phyloP scores from a whole-genome alignment of 192 early-diverging fungal species.

The Coemansia sp. region DNA sequence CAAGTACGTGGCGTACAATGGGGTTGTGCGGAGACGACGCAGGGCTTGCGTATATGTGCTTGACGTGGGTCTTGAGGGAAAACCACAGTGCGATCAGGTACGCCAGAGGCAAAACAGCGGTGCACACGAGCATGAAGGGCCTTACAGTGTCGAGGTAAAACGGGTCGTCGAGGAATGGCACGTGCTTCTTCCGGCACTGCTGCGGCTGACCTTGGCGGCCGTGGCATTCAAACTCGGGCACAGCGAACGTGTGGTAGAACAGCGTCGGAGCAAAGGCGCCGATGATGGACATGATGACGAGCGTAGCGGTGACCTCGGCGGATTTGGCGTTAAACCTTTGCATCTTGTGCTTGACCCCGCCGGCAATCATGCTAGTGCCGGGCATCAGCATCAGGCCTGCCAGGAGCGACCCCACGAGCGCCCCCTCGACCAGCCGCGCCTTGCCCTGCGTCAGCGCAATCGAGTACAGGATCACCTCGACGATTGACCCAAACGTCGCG shows the following conservation, averaged over 20 bases:
- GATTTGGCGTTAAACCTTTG: conserved; percentile 94
- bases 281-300: conserved; percentile 92
- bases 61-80: conserved; percentile 87
- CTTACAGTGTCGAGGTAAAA: conserved; percentile 77
- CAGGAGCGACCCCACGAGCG: conserved; percentile 88
- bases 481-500: conserved; percentile 95
- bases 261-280: conserved; percentile 91
- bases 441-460: conserved; percentile 89
- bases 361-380: conserved; percentile 90
- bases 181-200: conserved; percentile 62
- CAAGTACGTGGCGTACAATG: conserved; percentile 57
- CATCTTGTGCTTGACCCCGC: conserved; percentile 86
- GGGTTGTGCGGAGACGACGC: conserved; percentile 30
- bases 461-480: conserved; percentile 92
- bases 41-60: conserved; percentile 63
- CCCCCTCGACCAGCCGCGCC: conserved; percentile 82
- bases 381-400: conserved; percentile 88
- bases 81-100: conserved; percentile 92
- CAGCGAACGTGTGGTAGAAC: conserved; percentile 90
- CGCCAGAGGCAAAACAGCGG: conserved; percentile 68
- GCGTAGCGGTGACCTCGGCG: conserved; percentile 92
- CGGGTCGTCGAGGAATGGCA: conserved; percentile 70
- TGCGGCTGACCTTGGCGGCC: conserved; percentile 43
- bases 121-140: conserved; percentile 87
- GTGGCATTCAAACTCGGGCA: conserved; percentile 51